Evolutionary conservation across 345 rosid genomes (phyloP).

Genomic region (Pelargonium nanum): DNA sequence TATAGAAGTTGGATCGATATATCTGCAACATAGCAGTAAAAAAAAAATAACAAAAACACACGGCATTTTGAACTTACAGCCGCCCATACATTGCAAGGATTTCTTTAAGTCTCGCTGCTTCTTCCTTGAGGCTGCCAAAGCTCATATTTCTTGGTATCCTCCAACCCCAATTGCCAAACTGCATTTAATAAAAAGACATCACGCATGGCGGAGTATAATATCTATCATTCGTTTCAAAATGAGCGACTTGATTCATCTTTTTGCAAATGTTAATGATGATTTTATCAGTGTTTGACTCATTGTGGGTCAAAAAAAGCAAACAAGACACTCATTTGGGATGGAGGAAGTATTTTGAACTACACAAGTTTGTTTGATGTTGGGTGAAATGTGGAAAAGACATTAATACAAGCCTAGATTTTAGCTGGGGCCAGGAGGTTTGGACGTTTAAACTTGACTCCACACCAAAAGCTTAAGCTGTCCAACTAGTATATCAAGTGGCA

Average conservation of each 20-base stretch:
- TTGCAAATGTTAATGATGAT: no score
- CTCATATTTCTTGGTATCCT: conserved; percentile 56
- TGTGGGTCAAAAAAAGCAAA: no score
- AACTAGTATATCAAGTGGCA: no score
- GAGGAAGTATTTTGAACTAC: no score
- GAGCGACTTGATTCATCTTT: no score
- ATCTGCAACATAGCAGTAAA: neutral
- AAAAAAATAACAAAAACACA: neutral
- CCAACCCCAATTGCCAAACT: conserved; percentile 94
- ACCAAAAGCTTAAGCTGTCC: no score
- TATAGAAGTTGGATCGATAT: neutral
- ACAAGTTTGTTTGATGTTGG: no score
- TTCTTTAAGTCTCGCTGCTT: conserved; percentile 41
- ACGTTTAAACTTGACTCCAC: no score
- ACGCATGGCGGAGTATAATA: neutral
- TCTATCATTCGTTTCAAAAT: neutral
- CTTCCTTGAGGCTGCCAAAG: conserved; percentile 48
- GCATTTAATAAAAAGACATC: conserved; percentile 9
- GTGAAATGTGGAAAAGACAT: no score
- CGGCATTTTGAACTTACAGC: conserved; percentile 14
- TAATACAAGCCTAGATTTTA: no score
- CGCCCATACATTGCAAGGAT: conserved; percentile 59
- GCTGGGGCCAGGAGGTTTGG: no score
- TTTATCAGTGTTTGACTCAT: no score
- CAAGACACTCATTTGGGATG: neutral